Conservation (phyloP, 495 filamentous ascomycete species). For the Aspergillus conjunctus region DNA sequence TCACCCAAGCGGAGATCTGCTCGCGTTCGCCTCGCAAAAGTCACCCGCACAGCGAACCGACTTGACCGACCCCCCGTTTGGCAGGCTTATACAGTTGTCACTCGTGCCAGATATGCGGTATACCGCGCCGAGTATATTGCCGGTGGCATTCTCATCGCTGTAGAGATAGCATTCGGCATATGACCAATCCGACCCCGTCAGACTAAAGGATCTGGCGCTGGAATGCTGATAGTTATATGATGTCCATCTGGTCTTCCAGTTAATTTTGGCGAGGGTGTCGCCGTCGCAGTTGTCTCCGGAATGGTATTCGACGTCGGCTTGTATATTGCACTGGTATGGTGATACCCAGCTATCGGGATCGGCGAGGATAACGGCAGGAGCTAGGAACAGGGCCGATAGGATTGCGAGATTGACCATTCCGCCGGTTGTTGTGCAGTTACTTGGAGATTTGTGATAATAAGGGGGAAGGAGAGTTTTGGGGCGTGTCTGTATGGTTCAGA, state of each 20-base stretch:
- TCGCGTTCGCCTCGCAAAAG: neutral
- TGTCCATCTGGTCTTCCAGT: neutral
- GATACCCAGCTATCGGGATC: neutral
- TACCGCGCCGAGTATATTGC: neutral
- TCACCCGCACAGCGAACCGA: neutral
- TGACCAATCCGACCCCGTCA: neutral
- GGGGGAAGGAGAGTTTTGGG: neutral
- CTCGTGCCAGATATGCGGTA: neutral
- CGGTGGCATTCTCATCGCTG: neutral
- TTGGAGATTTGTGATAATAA: neutral
- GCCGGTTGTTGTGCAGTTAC: neutral
- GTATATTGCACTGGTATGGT: neutral
- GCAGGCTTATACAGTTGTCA: neutral
- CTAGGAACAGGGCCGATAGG: neutral
- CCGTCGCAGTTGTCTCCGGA: neutral
- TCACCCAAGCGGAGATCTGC: neutral
- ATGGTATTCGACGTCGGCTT: neutral
- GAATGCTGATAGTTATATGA: neutral
- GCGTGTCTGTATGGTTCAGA: no score
- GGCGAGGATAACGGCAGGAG: neutral
- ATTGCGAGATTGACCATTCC: neutral
- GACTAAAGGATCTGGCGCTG: neutral
- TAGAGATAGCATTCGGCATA: neutral
- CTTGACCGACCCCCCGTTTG: neutral
- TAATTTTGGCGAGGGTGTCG: neutral